A percentile compares a stretch with the other conserved stretches of the same genome.
Evolutionary conservation across 176 grass and related monocot species (phyloP).

Genomic region (Panicum miliaceum): DNA sequence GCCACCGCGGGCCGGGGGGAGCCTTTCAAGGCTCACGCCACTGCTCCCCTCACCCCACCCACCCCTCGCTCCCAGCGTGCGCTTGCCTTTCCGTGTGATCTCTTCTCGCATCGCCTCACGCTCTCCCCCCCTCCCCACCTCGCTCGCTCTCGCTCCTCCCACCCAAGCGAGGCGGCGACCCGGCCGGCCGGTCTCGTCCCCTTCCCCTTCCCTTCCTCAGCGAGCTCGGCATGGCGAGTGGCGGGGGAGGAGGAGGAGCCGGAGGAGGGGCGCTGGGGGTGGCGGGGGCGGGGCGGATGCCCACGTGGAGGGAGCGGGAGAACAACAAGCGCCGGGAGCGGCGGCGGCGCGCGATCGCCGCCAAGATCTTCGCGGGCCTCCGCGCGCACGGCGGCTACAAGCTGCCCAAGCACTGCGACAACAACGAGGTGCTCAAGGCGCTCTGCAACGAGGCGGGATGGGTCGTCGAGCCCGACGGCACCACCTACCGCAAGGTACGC

Average conservation of each 20-base stretch:
- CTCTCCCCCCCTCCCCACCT: neutral
- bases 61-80: neutral
- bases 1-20: neutral
- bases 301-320: constrained; percentile 95
- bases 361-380: constrained; percentile 91
- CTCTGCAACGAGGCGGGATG: constrained; percentile 87
- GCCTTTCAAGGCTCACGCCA: constrained; percentile 47
- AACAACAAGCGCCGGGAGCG: constrained; percentile 95
- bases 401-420: constrained; percentile 88
- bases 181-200: neutral
- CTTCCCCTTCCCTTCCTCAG: neutral
- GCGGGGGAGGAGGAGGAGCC: constrained; percentile 11
- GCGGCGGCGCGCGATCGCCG: constrained; percentile 84
- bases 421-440: constrained; percentile 93
- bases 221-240: constrained; percentile 28
- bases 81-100: constrained; percentile 36
- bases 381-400: constrained; percentile 90
- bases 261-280: constrained; percentile 17
- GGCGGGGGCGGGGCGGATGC: constrained; percentile 61
- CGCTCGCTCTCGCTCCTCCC: neutral
- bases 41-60: constrained; percentile 30
- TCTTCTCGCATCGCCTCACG: constrained; percentile 20
- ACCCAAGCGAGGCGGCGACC: neutral
- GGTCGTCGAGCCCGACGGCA: constrained; percentile 84
- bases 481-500: constrained; percentile 87